Percentiles rank a stretch among this genome's conserved stretches.
Conservation (phyloP, 2,329 filamentous ascomycete genomes). For the Epichloe scottii region DNA sequence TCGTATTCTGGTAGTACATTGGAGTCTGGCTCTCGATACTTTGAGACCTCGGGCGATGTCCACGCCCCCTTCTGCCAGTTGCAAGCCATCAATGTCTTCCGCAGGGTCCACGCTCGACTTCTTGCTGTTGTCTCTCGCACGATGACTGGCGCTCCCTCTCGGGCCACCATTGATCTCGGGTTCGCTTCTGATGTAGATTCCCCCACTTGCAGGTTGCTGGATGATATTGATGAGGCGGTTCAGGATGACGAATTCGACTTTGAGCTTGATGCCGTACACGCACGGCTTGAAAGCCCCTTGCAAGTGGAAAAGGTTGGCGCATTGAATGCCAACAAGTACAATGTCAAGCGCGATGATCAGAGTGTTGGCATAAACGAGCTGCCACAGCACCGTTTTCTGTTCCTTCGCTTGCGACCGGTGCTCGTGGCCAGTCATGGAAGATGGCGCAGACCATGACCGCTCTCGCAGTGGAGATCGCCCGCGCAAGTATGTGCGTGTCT, state of each 20-base stretch:
- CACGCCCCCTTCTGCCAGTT: not conserved
- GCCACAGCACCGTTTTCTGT: constrained; percentile 14
- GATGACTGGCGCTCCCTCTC: not conserved
- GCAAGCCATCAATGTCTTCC: not conserved
- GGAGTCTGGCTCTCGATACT: constrained; percentile 1
- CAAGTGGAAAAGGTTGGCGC: constrained; percentile 21
- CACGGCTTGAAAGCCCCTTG: constrained; percentile 25
- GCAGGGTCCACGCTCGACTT: not conserved
- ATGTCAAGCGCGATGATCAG: constrained; percentile 34
- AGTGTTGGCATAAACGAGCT: constrained; percentile 33
- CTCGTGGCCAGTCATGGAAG: constrained; percentile 23
- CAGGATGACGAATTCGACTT: constrained; percentile 27
- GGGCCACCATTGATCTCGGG: not conserved
- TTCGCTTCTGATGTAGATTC: constrained; percentile 1
- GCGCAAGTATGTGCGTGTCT: constrained; percentile 9
- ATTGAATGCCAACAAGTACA: constrained; percentile 26
- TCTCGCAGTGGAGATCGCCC: constrained; percentile 6
- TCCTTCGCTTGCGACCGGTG: constrained; percentile 9
- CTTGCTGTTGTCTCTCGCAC: not conserved
- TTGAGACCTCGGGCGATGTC: not conserved
- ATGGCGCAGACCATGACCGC: constrained; percentile 28
- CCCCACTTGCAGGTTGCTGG: not conserved
- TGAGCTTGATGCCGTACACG: constrained; percentile 27
- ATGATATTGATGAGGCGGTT: constrained; percentile 23
- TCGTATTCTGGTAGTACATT: not conserved